Conservation (phyloP, 352 stramenopile species). For the Phytophthora nicotianae region DNA sequence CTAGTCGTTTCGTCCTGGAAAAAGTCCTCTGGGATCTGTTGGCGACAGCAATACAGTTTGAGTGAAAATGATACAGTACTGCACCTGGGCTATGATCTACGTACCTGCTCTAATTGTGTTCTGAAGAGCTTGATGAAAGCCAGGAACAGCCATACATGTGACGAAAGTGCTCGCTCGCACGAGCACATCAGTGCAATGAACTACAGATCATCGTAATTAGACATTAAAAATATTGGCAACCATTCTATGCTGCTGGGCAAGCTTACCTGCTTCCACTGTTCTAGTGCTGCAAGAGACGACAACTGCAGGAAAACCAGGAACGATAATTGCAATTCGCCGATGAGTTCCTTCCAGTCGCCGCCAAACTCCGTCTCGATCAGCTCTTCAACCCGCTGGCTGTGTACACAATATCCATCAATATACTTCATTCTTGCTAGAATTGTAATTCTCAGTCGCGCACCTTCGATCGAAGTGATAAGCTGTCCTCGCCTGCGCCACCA, state of each 20-base stretch:
- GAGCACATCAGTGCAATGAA: slow-evolving; percentile 68
- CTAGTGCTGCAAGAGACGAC: slow-evolving; percentile 91
- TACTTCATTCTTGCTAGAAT: background rate
- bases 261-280: slow-evolving; percentile 93
- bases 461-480: slow-evolving; percentile 81
- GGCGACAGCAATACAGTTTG: background rate
- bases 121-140: slow-evolving; percentile 64
- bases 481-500: slow-evolving; percentile 63
- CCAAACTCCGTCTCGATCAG: slow-evolving; percentile 44
- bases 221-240: background rate
- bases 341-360: slow-evolving; percentile 73
- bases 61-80: background rate
- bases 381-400: slow-evolving; percentile 57
- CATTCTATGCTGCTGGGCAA: background rate
- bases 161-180: slow-evolving; percentile 55
- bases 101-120: slow-evolving; percentile 64
- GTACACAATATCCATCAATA: slow-evolving; percentile 4
- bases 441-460: slow-evolving; percentile 29
- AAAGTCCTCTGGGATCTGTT: slow-evolving; percentile 70
- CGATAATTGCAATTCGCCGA: slow-evolving; percentile 94
- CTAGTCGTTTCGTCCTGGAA: slow-evolving; percentile 67
- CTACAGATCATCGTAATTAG: slow-evolving; percentile 28
- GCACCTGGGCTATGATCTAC: background rate
- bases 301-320: slow-evolving; percentile 94
- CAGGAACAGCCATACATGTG: slow-evolving; percentile 50